Evolutionary conservation across 2,329 filamentous ascomycete species (phyloP).

Genomic region (Rachicladosporium sp.): DNA sequence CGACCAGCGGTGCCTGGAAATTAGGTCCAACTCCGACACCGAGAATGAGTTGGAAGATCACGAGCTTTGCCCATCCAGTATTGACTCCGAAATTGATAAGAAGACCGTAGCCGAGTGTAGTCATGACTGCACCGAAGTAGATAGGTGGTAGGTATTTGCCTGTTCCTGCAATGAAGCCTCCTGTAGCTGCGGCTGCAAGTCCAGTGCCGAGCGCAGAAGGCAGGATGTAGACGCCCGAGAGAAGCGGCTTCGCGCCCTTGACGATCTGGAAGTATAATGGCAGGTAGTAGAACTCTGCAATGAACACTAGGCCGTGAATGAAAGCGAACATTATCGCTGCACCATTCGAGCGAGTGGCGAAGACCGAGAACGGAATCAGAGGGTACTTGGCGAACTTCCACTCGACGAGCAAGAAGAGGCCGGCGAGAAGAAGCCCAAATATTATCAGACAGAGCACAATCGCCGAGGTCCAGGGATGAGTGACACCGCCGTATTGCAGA

Average conservation of each 20-base stretch:
- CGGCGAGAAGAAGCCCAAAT: slow-evolving; percentile 1
- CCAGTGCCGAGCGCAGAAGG: background rate
- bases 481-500: slow-evolving; percentile 1
- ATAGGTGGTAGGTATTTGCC: background rate
- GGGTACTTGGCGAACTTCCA: background rate
- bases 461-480: background rate
- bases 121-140: background rate
- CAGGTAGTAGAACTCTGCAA: background rate
- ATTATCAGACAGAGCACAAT: background rate
- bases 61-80: slow-evolving; percentile 17
- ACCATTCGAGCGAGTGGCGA: slow-evolving; percentile 5
- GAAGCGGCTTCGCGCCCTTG: background rate
- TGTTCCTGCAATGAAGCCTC: background rate
- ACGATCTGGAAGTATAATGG: background rate
- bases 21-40: slow-evolving; percentile 53
- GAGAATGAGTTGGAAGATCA: slow-evolving; percentile 43
- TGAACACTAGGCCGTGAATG: background rate
- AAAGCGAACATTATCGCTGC: background rate
- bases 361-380: background rate
- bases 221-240: background rate
- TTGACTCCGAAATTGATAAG: slow-evolving; percentile 15
- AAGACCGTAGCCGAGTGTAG: background rate
- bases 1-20: slow-evolving; percentile 55
- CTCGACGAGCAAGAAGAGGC: slow-evolving; percentile 1
- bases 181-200: background rate